Evolutionary conservation across 768 basidiomycete genomes (phyloP), one percentile per base, ranked within the genome.

Genomic region (Gymnopilus dilepis): DNA sequence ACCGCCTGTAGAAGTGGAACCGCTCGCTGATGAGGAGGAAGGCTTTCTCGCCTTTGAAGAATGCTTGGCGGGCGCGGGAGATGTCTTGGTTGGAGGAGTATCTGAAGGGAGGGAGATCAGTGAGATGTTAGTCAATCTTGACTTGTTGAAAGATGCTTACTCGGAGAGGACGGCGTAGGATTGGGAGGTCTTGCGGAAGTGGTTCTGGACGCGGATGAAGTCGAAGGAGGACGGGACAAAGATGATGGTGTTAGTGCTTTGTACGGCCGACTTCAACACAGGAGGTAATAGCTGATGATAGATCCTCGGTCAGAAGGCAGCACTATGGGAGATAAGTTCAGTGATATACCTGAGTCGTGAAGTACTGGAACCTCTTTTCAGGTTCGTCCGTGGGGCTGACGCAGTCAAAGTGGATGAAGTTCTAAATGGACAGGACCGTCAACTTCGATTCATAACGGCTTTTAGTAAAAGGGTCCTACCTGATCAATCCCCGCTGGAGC

Each of bases 1-100:
- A 99, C 90, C 95, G 81, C 64, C 93, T 86, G 82, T 94, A 98
- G 74, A 99, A 99, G 75, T 99, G 96, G 82, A 98, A 99, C n/a
- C 97, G 87, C 72, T 99, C 97, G 68, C 92, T 97, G 70, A 98
- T 81, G 63, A 99, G 82, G 30, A 99, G 74, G 80, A 99, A 94
- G 0, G 90, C 80, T 66, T 90, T 94, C 67, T 90, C 88, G 41
- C 92, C 93, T 21, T 82, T 82, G 84, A 97, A 98, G 80, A 99
- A 99, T 0, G 90, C 86, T 67, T 95, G 92, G 43, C 97, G 85
- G 0, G 96, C 97, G 2, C 95, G 89, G 4, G 93, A 92, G 65
- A 99, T 97, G 58, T 99, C 97, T 74, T 92, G 89, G 65, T 94
- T 96, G 11, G 92, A 87, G 0, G 94, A 95, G 73, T 98, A 97